Percentiles rank a stretch among this genome's conserved stretches.
phyloP scores from a whole-genome alignment of 169 alveolate genomes.

The Condylostoma magnum region DNA sequence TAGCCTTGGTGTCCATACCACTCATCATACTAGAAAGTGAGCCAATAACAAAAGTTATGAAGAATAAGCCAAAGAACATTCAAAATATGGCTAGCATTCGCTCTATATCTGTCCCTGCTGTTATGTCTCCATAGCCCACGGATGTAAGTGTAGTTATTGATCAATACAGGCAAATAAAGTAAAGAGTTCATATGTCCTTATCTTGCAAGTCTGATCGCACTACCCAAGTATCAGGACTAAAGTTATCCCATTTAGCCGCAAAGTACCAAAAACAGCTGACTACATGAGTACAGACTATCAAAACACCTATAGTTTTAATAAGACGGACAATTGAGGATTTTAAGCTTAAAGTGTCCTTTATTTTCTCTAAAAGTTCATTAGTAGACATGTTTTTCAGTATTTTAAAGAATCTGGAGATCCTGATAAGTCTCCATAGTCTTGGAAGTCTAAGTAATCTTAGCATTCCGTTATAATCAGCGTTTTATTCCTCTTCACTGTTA shows the following conservation, averaged over 20 bases:
- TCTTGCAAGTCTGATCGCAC: constrained; percentile 33
- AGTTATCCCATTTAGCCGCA: constrained; percentile 22
- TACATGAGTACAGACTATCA: constrained; percentile 47
- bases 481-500: too few relatives aligned
- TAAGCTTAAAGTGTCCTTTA: constrained; percentile 26
- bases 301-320: constrained; percentile 1
- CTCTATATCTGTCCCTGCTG: constrained; percentile 62
- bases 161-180: constrained; percentile 46
- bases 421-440: constrained; percentile 53
- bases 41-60: constrained; percentile 67
- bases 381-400: constrained; percentile 21
- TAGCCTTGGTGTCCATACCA: constrained; percentile 48
- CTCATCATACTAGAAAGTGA: constrained; percentile 55
- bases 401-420: constrained; percentile 50
- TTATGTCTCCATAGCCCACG: constrained; percentile 80
- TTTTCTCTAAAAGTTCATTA: constrained; percentile 8
- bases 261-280: constrained; percentile 33
- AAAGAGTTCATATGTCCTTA: constrained; percentile 8
- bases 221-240: constrained; percentile 57
- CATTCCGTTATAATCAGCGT: constrained; percentile 34
- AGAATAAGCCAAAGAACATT: constrained; percentile 72
- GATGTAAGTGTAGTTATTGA: constrained; percentile 62
- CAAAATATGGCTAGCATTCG: constrained; percentile 51
- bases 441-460: constrained; percentile 49
- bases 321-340: constrained; percentile 37